These are phyloP conservation scores for Mitragyna speciosa DNA, from an alignment of 257 asterid species.

Conservation along the genomic window DNA sequence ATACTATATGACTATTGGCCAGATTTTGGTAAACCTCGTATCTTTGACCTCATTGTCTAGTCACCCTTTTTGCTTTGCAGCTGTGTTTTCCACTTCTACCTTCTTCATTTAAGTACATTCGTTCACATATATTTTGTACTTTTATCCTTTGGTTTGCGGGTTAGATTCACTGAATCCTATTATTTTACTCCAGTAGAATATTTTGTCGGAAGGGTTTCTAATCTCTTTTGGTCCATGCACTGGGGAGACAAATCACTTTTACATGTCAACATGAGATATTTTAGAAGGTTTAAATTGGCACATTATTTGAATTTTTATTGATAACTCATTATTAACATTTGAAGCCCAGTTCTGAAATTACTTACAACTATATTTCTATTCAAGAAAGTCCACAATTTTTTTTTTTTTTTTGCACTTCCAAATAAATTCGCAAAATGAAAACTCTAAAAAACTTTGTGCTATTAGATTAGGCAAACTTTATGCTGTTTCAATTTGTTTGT, in stretches of 20 bases:
- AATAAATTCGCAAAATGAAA: too few relatives aligned
- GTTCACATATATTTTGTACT: neutral
- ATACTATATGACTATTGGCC: neutral
- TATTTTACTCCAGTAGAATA: too few relatives aligned
- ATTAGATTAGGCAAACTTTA: too few relatives aligned
- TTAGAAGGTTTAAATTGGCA: too few relatives aligned
- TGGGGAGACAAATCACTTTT: neutral
- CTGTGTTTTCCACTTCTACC: neutral
- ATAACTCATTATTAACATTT: neutral
- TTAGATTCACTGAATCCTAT: neutral
- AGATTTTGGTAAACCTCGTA: conserved; percentile 2
- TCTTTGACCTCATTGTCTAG: neutral
- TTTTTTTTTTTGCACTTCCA: too few relatives aligned
- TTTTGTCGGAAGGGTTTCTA: neutral
- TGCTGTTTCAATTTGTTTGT: neutral
- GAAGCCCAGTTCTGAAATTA: neutral
- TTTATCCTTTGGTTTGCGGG: neutral
- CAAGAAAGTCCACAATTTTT: neutral
- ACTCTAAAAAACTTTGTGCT: too few relatives aligned
- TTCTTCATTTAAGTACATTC: neutral
- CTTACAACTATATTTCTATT: neutral
- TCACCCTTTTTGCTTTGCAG: neutral
- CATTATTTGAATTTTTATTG: neutral
- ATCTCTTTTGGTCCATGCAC: neutral
- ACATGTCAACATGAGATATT: neutral